A percentile compares a stretch with the other conserved stretches of the same genome.
Evolutionary conservation across 441 rosid species (phyloP).

Genomic region (Adansonia gregorii): DNA sequence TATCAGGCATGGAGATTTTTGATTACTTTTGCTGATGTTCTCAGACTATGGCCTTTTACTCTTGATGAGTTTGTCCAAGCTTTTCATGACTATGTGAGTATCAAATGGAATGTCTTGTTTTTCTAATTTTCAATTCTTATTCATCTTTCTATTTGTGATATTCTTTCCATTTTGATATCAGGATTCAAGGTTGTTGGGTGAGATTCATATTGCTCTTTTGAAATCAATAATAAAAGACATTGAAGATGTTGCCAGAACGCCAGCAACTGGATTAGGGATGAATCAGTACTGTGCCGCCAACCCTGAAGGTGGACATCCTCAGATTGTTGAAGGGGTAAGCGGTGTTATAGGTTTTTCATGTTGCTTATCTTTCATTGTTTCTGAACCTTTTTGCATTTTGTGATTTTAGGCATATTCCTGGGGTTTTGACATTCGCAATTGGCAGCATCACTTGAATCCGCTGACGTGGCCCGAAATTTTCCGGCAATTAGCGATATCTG

Average conservation of each 20-base stretch:
- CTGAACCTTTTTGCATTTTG: slow-evolving; percentile 30
- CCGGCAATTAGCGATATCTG: slow-evolving; percentile 82
- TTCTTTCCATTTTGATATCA: slow-evolving; percentile 40
- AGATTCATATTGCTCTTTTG: slow-evolving; percentile 84
- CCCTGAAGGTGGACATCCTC: slow-evolving; percentile 98
- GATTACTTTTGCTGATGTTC: slow-evolving; percentile 87
- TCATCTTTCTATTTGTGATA: slow-evolving; percentile 27
- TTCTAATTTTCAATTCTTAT: slow-evolving; percentile 22
- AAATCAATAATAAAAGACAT: slow-evolving; percentile 82
- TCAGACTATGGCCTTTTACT: slow-evolving; percentile 98
- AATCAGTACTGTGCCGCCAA: slow-evolving; percentile 79
- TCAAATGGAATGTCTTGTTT: slow-evolving; percentile 1
- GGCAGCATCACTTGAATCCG: slow-evolving; percentile 88
- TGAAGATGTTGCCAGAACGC: slow-evolving; percentile 95
- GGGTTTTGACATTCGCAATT: slow-evolving; percentile 97
- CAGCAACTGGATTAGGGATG: slow-evolving; percentile 73
- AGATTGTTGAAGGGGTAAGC: slow-evolving; percentile 95
- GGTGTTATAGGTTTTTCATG: slow-evolving; percentile 13
- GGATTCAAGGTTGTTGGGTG: slow-evolving; percentile 97
- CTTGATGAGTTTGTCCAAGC: slow-evolving; percentile 97
- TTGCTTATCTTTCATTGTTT: slow-evolving; percentile 27
- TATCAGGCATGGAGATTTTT: slow-evolving; percentile 96
- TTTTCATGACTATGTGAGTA: slow-evolving; percentile 91
- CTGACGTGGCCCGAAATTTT: slow-evolving; percentile 97
- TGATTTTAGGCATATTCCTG: slow-evolving; percentile 83